A percentile compares a stretch with the other conserved stretches of the same genome.
Evolutionary conservation across 306 rosid species (phyloP).

Genomic region (Vigna mungo): DNA sequence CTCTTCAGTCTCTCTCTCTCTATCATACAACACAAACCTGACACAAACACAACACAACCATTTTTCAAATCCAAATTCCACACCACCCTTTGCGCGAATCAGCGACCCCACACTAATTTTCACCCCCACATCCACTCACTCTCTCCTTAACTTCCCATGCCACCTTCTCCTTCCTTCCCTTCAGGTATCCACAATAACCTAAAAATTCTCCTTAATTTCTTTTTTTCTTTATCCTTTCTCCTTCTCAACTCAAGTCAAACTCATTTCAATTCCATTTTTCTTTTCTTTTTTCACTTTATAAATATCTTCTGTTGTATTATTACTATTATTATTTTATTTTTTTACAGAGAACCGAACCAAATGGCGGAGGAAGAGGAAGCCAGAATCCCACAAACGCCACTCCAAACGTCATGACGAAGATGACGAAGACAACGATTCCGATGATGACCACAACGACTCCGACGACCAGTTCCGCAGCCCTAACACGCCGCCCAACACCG

Average conservation of each 20-base stretch:
- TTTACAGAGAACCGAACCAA: background rate
- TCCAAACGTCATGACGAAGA: background rate
- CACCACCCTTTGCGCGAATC: constrained; percentile 5
- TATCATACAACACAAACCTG: background rate
- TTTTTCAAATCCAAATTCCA: background rate
- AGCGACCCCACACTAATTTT: constrained; percentile 10
- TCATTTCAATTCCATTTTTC: background rate
- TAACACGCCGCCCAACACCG: background rate
- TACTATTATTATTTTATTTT: background rate
- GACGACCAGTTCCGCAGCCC: constrained; percentile 14
- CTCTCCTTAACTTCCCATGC: constrained; percentile 16
- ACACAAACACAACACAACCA: background rate
- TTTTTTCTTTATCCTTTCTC: background rate
- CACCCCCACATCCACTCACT: background rate
- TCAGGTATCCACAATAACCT: constrained; percentile 11
- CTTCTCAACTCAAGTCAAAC: background rate
- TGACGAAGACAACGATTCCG: background rate
- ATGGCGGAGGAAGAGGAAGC: background rate
- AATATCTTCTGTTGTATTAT: background rate
- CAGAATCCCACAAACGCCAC: background rate
- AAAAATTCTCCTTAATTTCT: background rate
- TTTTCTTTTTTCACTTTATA: background rate
- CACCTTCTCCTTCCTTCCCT: constrained; percentile 21
- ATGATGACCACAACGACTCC: background rate
- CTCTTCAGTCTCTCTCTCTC: background rate